Base-by-base conservation (phyloP, 2,329 filamentous ascomycete genomes). In the Rhynchosporium graminicola region DNA sequence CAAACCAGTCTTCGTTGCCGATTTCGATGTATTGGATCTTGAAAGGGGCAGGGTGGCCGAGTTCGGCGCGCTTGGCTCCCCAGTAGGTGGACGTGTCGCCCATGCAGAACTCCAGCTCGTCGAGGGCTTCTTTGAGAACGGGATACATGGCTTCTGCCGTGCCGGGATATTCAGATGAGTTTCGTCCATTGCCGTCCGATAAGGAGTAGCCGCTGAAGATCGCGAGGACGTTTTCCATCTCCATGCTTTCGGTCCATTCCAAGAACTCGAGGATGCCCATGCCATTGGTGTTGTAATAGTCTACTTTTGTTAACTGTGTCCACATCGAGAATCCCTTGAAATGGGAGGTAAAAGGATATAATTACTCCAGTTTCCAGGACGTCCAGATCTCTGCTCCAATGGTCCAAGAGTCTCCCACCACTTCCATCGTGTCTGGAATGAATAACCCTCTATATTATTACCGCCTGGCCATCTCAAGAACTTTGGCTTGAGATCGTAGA, bases 391-490 rank as follows among this genome's bases (percentile, higher is more conserved):
- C 8, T 77, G 64, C 5, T 73, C 68, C 0, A 78, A 64, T 1
- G 73, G 71, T 1, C 77, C 77, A 55, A 79, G 76, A 0, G 77
- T 79, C 51, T 73, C 68, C 51, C 78, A 78, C 77, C 71, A 75
- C 52, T 73, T 67, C 72, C 71, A 75, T 40, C 66, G 46, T 54
- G 62, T 62, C 54, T 67, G 65, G 61, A 66, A 67, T 31, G 64
- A 64, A 68, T 72, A 68, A 20, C 65, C 68, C 65, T 70, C 71
- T 57, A 87, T 75, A 76, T 85, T 87, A 71, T 87, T 87, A 4
- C 85, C 86, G 4, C 87, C 87, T 0, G 87, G 87, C 64, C 88
- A 83, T 13, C 87, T 81, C 52, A 90, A 78, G 67, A 88, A 82
- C 13, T 78, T 79, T 0, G 82, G 80, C 47, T 82, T 79, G 3